These are phyloP conservation scores for Saccharomyces jurei DNA, from an alignment of 805 yeast species.

Conservation along the genomic window DNA sequence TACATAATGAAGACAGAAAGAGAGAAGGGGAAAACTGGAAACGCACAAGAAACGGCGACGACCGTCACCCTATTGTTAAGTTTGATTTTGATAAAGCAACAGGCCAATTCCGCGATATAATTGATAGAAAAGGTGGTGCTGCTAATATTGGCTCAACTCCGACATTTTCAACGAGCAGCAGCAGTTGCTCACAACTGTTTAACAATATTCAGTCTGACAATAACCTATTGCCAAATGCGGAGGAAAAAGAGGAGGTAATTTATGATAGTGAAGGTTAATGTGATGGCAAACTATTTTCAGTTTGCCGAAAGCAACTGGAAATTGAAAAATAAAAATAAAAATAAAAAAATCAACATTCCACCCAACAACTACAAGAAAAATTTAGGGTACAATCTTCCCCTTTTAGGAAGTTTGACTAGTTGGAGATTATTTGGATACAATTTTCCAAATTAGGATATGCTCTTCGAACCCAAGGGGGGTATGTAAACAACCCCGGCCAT, in stretches of 20 bases:
- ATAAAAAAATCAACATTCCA: too few relatives aligned
- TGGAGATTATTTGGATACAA: neutral
- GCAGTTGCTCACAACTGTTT: neutral
- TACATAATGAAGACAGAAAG: neutral
- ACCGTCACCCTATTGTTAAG: neutral
- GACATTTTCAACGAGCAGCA: neutral
- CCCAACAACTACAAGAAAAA: neutral
- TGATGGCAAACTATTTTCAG: neutral
- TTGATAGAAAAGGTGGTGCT: neutral
- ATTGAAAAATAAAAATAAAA: neutral
- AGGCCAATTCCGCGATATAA: neutral
- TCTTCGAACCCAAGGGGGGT: neutral
- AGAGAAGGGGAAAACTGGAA: neutral
- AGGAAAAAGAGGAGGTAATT: slow-evolving; percentile 7
- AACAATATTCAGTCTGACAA: neutral
- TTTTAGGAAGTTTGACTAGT: neutral
- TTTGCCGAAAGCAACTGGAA: neutral
- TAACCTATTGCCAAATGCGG: neutral
- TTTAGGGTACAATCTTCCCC: neutral
- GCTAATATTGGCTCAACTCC: neutral
- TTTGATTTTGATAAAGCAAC: neutral
- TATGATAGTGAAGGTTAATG: slow-evolving; percentile 16
- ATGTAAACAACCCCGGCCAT: neutral
- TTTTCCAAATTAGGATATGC: neutral
- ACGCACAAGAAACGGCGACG: neutral